A percentile compares a stretch with the other conserved stretches of the same genome.
Conservation (phyloP, 164 flowering plant genomes). For the Paratinospora sagittata region DNA sequence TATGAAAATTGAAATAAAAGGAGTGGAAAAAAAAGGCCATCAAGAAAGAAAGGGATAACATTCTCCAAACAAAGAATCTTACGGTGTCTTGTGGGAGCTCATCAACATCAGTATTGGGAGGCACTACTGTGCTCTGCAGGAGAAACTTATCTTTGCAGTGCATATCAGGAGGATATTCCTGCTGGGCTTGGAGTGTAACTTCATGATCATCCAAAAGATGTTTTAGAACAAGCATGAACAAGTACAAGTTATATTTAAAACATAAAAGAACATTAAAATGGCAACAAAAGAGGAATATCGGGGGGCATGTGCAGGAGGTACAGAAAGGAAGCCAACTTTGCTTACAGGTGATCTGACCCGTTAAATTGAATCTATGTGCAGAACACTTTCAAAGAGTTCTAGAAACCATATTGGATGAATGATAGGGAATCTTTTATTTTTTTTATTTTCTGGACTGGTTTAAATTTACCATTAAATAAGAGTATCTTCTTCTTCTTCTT, state of each 20-base stretch:
- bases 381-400: no score
- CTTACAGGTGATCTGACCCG: background rate
- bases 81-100: constrained; percentile 76
- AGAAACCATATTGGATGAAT: no score
- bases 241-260: background rate
- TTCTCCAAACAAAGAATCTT: constrained; percentile 23
- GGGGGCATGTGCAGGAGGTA: background rate
- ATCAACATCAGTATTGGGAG: constrained; percentile 62
- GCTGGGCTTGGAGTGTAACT: constrained; percentile 91
- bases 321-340: background rate
- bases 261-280: background rate
- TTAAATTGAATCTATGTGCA: background rate
- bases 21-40: background rate
- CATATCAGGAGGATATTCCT: constrained; percentile 75
- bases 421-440: no score
- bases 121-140: constrained; percentile 68
- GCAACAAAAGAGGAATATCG: background rate
- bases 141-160: constrained; percentile 94
- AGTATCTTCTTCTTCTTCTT: no score
- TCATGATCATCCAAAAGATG: constrained; percentile 16
- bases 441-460: no score
- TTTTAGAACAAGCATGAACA: constrained; percentile 2
- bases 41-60: background rate
- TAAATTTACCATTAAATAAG: no score
- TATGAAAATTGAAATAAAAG: background rate